Evolutionary conservation across 768 basidiomycete species (phyloP), one percentile per base, ranked within the genome.

Genomic region (Amanita phalloides): DNA sequence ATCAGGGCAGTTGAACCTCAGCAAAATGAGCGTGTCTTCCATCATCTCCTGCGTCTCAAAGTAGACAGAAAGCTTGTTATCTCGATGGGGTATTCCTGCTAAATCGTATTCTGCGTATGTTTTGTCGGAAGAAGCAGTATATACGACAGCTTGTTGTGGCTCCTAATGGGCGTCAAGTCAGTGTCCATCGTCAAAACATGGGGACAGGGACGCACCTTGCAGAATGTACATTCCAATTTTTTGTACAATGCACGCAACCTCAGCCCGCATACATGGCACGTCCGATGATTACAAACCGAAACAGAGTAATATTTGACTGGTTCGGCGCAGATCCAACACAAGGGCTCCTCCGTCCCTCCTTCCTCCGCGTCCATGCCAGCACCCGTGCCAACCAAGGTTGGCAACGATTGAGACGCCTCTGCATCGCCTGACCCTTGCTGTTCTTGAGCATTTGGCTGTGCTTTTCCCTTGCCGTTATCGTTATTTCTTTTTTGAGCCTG

Each of bases 291-390:
- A 68, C 95, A 99, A 50, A 85, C 79, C 14, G 93, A 85, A 28
- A 96, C 68, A 5, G 90, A 79, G 65, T 84, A 92, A 62, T 90
- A 95, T 62, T 87, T 92, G 66, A 95, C 83, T 3, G 86, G 84
- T 60, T 97, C 92, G 1, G 93, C 93, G 61, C 95, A 96, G 66
- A 97, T 97, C 79, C 83, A 95, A 68, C 95, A 97, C 9, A 84
- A 64, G 46, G 80, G 76, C 10, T 64, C 63, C n/a, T 21, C 42
- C n/a, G 23, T 25, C 3, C 14, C 53, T 41, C 32, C 53, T 32
- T 6, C 52, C 10, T 30, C 44, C 6, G 43, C 35, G 6, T 44
- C 33, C 13, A 10, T n/a, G 6, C 36, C 41, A 32, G 43, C 33
- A 2, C 17, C 32, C 13, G 30, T 13, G 23, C 23, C 28, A 8